Base-by-base conservation (phyloP, 306 rosid genomes). In the Citrullus mucosospermus region DNA sequence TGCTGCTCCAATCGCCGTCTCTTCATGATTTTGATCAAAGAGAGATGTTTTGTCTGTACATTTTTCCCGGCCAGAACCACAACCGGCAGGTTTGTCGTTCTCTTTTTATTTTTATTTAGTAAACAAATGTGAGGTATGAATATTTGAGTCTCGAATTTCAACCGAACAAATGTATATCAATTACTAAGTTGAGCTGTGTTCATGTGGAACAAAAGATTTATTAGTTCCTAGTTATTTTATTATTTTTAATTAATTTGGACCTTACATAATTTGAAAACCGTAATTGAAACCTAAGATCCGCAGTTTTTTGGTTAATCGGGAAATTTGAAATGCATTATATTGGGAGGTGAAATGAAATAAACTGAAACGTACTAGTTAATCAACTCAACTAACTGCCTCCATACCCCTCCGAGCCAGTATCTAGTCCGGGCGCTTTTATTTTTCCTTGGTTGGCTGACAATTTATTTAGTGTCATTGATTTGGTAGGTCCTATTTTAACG, bases 21-120 rank as follows among this genome's bases (percentile, higher is more conserved):
- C 88, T 92, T 74, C 89, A 89, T 63, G 97, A 95, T 86, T 85
- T 86, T 67, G 98, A 95, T 76, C 91, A 91, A 51, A 88, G 97
- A 72, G 97, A 92, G 85, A 89, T 87, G 83, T 92, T 95, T 80
- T 95, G 96, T 88, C 80, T 95, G 75, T 87, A 95, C 82, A 82
- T 95, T 76, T 87, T 85, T 63, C 91, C 96, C 1, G 91, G 92
- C 77, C 85, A 83, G 68, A 65, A 44, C 80, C 89, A 80, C 74
- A 79, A 60, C 67, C 78, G 78, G 82, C 89, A 91, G 98, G 98
- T 94, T 81, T 75, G 83, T 79, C 44, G 55, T 55, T 74, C 32
- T 39, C 28, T 28, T 43, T 22, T 10, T 46, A 8, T 10, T 43
- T 17, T 39, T 8, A 38, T 20, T 2, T 17, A 13, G 34, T 53